Evolutionary conservation across 306 rosid species (phyloP).

Genomic region (Hippophae gyantsensis): DNA sequence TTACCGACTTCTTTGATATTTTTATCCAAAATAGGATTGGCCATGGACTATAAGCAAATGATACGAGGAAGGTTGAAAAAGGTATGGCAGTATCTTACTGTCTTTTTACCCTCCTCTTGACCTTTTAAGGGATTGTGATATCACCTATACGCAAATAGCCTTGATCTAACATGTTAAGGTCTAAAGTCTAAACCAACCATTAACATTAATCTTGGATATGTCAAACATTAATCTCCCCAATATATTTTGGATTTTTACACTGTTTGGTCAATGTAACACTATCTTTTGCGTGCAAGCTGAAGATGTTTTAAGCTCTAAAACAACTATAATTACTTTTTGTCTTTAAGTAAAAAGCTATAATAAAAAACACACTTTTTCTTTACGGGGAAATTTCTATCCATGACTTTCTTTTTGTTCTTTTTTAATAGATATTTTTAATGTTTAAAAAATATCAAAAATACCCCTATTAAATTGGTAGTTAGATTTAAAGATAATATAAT

Average conservation of each 20-base stretch:
- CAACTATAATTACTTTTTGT: too few species aligned
- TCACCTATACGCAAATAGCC: conserved; percentile 27
- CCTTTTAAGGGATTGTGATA: conserved; percentile 23
- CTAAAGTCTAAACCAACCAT: conserved; percentile 55
- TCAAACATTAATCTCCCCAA: conserved; percentile 25
- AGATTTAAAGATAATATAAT: too few species aligned
- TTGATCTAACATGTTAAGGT: conserved; percentile 28
- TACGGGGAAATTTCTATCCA: too few species aligned
- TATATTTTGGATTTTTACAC: background rate
- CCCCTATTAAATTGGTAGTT: too few species aligned
- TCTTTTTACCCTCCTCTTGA: conserved; percentile 28
- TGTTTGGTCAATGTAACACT: too few species aligned
- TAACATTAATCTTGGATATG: conserved; percentile 31
- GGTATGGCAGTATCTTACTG: conserved; percentile 22
- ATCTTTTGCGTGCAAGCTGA: too few species aligned
- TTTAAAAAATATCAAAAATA: too few species aligned
- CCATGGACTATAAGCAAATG: conserved; percentile 21
- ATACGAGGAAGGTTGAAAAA: conserved; percentile 46
- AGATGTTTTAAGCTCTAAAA: too few species aligned
- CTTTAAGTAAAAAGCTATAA: too few species aligned
- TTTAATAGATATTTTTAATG: too few species aligned
- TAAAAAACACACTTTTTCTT: too few species aligned
- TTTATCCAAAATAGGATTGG: conserved; percentile 12
- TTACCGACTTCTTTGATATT: background rate
- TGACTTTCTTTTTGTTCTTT: too few species aligned